phyloP scores from a whole-genome alignment of 306 rosid species.

The Alnus rubra region DNA sequence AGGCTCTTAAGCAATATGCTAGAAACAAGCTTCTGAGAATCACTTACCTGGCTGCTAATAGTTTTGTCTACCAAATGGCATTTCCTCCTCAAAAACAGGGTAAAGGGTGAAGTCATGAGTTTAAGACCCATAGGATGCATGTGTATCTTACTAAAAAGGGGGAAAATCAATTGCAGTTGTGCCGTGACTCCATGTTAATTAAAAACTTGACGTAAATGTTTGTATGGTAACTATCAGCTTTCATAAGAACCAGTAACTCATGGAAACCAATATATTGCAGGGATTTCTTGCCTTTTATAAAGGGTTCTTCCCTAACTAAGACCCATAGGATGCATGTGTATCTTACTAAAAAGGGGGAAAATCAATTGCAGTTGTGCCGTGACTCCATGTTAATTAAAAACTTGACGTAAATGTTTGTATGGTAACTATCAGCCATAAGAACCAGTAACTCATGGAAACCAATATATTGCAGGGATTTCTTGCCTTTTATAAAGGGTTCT shows the following conservation, averaged over 20 bases:
- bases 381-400: constrained; percentile 7
- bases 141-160: not conserved
- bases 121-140: not conserved
- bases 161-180: not conserved
- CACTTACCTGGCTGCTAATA: not conserved
- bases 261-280: constrained; percentile 50
- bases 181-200: constrained; percentile 1
- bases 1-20: constrained; percentile 8
- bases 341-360: not conserved
- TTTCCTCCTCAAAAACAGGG: not conserved
- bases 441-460: constrained; percentile 20
- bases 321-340: not conserved
- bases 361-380: not conserved
- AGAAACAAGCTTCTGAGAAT: not conserved
- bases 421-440: constrained; percentile 9
- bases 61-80: constrained; percentile 11
- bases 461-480: constrained; percentile 71
- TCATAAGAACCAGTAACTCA: constrained; percentile 17
- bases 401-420: not conserved
- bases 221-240: constrained; percentile 12
- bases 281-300: constrained; percentile 92
- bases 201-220: not conserved
- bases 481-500: constrained; percentile 96
- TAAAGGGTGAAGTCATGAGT: not conserved
- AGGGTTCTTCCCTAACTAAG: constrained; percentile 81